Percentiles rank a stretch among this genome's conserved stretches.
Conservation (phyloP, 108 stramenopile species). For the Fragilariopsis cylindrus region DNA sequence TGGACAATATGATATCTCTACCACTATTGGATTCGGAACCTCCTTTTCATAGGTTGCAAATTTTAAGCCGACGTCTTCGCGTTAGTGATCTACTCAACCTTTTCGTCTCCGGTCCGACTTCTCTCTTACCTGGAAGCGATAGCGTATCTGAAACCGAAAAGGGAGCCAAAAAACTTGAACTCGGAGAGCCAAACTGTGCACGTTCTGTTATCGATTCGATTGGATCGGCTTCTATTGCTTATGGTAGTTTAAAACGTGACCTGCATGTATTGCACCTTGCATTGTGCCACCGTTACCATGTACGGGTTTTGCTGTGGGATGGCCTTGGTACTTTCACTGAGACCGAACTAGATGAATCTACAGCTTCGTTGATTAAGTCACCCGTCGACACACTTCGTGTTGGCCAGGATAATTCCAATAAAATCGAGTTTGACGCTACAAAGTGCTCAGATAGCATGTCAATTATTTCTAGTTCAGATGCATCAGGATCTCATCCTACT, state of each 20-base stretch:
- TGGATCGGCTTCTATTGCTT: conserved; percentile 15
- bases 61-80: conserved; percentile 64
- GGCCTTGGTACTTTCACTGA: conserved; percentile 54
- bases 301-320: conserved; percentile 65
- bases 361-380: conserved; percentile 19
- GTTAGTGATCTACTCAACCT: conserved; percentile 64
- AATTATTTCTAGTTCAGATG: conserved; percentile 36
- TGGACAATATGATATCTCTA: conserved; percentile 21
- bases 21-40: conserved; percentile 32
- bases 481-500: background rate
- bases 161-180: background rate
- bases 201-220: conserved; percentile 27
- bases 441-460: conserved; percentile 91
- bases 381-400: conserved; percentile 49
- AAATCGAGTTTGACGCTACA: conserved; percentile 64
- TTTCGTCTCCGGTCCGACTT: conserved; percentile 45
- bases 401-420: conserved; percentile 36
- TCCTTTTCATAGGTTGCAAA: conserved; percentile 52
- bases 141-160: background rate
- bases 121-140: conserved; percentile 15
- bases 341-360: conserved; percentile 44
- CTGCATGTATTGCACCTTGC: conserved; percentile 53
- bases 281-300: conserved; percentile 59
- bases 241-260: conserved; percentile 30
- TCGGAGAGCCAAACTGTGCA: conserved; percentile 21